These are phyloP conservation scores for Trichoderma polysporum DNA, from an alignment of 2,329 filamentous ascomycete genomes.

Conservation along the genomic window DNA sequence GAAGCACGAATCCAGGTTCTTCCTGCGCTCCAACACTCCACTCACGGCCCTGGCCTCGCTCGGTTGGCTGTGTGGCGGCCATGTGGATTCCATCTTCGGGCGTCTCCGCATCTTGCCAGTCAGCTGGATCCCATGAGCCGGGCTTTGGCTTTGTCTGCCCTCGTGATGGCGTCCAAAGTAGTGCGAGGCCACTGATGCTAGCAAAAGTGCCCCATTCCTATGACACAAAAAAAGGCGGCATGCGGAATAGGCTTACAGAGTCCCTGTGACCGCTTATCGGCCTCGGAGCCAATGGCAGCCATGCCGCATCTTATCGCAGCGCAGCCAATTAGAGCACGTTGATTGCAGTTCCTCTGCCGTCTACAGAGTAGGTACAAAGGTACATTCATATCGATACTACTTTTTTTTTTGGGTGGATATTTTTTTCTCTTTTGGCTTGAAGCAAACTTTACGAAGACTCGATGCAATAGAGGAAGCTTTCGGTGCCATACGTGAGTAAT, in stretches of 20 bases:
- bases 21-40: no score
- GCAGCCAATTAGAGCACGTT: background rate
- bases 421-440: background rate
- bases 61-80: background rate
- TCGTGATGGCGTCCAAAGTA: background rate
- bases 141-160: background rate
- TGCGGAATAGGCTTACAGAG: background rate
- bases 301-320: background rate
- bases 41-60: background rate
- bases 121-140: background rate
- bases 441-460: background rate
- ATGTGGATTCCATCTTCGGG: background rate
- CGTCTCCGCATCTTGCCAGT: conserved; percentile 2
- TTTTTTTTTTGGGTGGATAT: background rate
- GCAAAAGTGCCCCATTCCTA: background rate
- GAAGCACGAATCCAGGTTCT: conserved; percentile 11
- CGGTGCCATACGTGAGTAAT: no score
- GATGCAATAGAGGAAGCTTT: background rate
- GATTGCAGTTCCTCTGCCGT: background rate
- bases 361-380: background rate
- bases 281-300: background rate
- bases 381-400: background rate
- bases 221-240: background rate
- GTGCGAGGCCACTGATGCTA: background rate
- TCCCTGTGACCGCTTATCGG: background rate